Evolutionary conservation across 257 asterid genomes (phyloP).

Genomic region (Solanum rostratum): DNA sequence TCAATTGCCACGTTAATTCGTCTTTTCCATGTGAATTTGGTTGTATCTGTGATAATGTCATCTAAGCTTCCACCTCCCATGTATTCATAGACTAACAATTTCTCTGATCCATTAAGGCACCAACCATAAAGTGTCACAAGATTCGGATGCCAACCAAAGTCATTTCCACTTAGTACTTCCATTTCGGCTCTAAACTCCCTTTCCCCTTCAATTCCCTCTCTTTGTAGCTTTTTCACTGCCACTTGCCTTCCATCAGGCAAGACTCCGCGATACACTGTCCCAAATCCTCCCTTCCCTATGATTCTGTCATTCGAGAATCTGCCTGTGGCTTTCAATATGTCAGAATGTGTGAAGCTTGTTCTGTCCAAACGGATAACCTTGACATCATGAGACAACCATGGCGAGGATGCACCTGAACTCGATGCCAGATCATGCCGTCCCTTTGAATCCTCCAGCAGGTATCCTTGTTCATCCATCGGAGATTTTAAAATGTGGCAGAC

Average conservation of each 20-base stretch:
- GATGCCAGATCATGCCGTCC: slow-evolving; percentile 22
- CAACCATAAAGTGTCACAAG: slow-evolving; percentile 80
- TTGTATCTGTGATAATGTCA: slow-evolving; percentile 31
- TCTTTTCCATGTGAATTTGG: slow-evolving; percentile 37
- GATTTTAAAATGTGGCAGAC: slow-evolving; percentile 39
- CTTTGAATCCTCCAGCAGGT: slow-evolving; percentile 44
- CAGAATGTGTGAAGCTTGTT: slow-evolving; percentile 73
- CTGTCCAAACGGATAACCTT: slow-evolving; percentile 73
- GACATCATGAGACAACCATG: slow-evolving; percentile 55
- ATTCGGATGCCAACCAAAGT: slow-evolving; percentile 91
- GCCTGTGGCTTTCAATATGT: slow-evolving; percentile 65
- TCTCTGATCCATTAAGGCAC: slow-evolving; percentile 78
- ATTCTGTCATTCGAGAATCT: slow-evolving; percentile 68
- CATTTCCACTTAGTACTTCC: slow-evolving; percentile 72
- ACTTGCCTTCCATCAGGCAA: slow-evolving; percentile 75
- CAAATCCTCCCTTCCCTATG: slow-evolving; percentile 83
- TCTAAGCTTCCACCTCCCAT: slow-evolving; percentile 90
- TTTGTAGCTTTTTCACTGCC: slow-evolving; percentile 71
- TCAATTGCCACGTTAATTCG: slow-evolving; percentile 69
- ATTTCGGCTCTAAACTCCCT: slow-evolving; percentile 82
- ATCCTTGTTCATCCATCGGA: slow-evolving; percentile 32
- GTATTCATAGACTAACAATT: slow-evolving; percentile 74
- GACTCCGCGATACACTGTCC: slow-evolving; percentile 74
- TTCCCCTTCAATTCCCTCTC: slow-evolving; percentile 86
- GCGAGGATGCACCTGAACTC: slow-evolving; percentile 53